phyloP scores from a whole-genome alignment of 2,329 filamentous ascomycete species.

The Cytospora schulzeri region DNA sequence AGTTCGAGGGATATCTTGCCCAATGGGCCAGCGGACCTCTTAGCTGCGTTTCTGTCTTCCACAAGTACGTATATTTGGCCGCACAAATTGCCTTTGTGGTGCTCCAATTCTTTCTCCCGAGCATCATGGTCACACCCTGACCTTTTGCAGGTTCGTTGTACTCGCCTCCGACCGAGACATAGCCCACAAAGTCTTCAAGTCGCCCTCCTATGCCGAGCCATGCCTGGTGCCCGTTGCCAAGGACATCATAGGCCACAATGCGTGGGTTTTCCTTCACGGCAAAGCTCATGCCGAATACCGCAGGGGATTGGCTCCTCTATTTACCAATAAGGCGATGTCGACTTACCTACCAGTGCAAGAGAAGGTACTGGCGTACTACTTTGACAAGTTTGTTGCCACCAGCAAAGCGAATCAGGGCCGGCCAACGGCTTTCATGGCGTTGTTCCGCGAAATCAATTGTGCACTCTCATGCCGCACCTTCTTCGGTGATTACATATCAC shows the following conservation, averaged over 20 bases:
- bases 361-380: conserved; percentile 72
- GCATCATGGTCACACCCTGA: background rate
- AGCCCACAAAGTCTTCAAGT: conserved; percentile 82
- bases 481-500: conserved; percentile 76
- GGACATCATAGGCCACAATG: conserved; percentile 70
- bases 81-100: background rate
- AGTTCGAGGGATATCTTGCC: conserved; percentile 71
- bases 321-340: conserved; percentile 71
- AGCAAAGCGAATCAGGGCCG: conserved; percentile 55
- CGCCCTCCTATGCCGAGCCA: conserved; percentile 72
- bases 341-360: conserved; percentile 75
- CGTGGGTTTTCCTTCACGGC: conserved; percentile 81
- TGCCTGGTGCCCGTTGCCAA: conserved; percentile 77
- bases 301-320: conserved; percentile 72
- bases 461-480: conserved; percentile 79
- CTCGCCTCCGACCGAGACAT: conserved; percentile 77
- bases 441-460: conserved; percentile 77
- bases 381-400: conserved; percentile 62
- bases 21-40: conserved; percentile 80
- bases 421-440: conserved; percentile 68
- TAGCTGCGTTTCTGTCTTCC: conserved; percentile 82
- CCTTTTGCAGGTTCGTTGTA: conserved; percentile 68
- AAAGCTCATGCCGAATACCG: conserved; percentile 77
- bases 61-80: conserved; percentile 60
- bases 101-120: background rate